phyloP scores from a whole-genome alignment of 2,329 filamentous ascomycete species.

The Verticillium nubilum region DNA sequence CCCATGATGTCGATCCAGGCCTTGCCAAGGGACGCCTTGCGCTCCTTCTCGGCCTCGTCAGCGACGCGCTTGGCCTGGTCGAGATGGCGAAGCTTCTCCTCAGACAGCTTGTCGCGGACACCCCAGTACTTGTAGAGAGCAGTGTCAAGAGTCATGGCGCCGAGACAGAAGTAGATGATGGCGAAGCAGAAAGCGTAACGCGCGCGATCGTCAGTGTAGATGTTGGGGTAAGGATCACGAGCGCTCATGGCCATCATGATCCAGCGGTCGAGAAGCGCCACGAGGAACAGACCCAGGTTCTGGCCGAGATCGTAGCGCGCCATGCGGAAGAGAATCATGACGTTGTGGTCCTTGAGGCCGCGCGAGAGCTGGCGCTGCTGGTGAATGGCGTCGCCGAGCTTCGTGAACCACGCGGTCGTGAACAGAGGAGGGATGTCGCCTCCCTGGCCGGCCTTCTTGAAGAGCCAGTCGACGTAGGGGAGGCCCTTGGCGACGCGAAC shows the following conservation, averaged over 20 bases:
- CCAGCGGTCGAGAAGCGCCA: slow-evolving; percentile 33
- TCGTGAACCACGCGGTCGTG: slow-evolving; percentile 28
- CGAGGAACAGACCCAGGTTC: slow-evolving; percentile 29
- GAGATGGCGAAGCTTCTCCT: slow-evolving; percentile 23
- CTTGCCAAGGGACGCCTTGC: slow-evolving; percentile 4
- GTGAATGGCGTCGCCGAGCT: slow-evolving; percentile 25
- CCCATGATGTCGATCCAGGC: slow-evolving; percentile 23
- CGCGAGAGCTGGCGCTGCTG: slow-evolving; percentile 26
- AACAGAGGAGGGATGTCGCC: slow-evolving; percentile 21
- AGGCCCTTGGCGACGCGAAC: slow-evolving; percentile 19
- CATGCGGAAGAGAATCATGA: slow-evolving; percentile 29
- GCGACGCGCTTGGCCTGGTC: slow-evolving; percentile 18
- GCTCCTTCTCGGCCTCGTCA: slow-evolving; percentile 11
- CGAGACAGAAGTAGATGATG: slow-evolving; percentile 32
- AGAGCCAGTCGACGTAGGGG: slow-evolving; percentile 28
- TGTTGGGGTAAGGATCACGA: slow-evolving; percentile 16
- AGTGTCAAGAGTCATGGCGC: slow-evolving; percentile 30
- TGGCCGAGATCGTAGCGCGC: slow-evolving; percentile 28
- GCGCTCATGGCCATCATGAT: slow-evolving; percentile 28
- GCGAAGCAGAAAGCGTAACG: slow-evolving; percentile 31
- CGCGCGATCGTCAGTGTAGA: slow-evolving; percentile 23
- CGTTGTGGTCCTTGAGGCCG: slow-evolving; percentile 31
- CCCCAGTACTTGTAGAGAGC: slow-evolving; percentile 30
- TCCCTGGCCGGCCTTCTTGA: slow-evolving; percentile 23
- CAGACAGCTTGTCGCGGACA: slow-evolving; percentile 23